Evolutionary conservation across 805 yeast species (phyloP), one percentile per base, ranked within the genome.

Genomic region (Teunomyces tritomae): DNA sequence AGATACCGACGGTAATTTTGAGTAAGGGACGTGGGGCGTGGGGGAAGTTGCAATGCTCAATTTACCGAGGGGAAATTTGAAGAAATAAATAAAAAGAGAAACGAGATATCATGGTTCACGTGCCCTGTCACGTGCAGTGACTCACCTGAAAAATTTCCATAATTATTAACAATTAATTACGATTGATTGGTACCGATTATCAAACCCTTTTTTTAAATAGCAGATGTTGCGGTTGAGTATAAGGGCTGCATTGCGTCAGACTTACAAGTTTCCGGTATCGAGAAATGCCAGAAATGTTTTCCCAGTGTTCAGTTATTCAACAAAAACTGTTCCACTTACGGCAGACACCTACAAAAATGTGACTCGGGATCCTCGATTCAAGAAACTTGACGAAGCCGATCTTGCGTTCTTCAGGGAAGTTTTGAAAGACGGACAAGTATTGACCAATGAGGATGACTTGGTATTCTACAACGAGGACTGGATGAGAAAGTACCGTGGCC

Each of bases 401-500:
- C 46, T 92, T 7, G 74, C 65, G 0, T 75, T 64, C 55, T 94
- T 92, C 74, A 70, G 73, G 50, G 60, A 79, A 0, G 70, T 91
- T 8, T 68, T 94, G 49, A 69, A 82, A 5, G 73, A 67, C 43
- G 68, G 71, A 7, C 72, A 76, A 26, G 77, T 54, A 36, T 65
- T 85, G 44, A 79, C 82, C 11, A 84, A 81, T 51, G 64, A 66
- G 9, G 85, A 83, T 36, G 94, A 87, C 57, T 71, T 91, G 36
- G 74, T 78, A 16, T 79, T 79, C 50, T 88, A 71, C 76, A 92
- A 91, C 61, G 92, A 87, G 64, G 98, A 91, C 66, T 87, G 95
- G 89, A 91, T 89, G 96, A 78, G 88, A 61, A 91, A 91, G 68
- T 91, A 90, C 68, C 77, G 80, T 51, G 98, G 98, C n/a, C 89